phyloP scores from a whole-genome alignment of 306 rosid species.

The Lathyrus tuberosus region DNA sequence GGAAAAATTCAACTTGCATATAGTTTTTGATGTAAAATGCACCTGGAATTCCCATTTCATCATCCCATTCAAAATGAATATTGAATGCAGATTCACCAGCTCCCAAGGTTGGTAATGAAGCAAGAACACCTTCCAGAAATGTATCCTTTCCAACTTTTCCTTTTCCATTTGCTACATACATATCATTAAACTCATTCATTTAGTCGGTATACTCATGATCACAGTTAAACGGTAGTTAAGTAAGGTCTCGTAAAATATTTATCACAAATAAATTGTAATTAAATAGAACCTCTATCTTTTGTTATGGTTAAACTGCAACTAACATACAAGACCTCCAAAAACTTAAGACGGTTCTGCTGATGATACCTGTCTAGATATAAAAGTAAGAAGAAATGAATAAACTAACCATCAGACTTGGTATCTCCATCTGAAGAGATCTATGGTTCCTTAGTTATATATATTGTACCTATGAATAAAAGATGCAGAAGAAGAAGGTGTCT shows the following conservation, averaged over 20 bases:
- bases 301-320: no score
- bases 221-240: no score
- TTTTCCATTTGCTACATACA: conserved; percentile 47
- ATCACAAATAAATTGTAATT: no score
- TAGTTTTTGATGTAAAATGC: conserved; percentile 70
- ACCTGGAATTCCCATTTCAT: conserved; percentile 60
- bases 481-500: conserved; percentile 3
- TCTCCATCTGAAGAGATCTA: conserved; percentile 44
- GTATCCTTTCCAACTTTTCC: conserved; percentile 64
- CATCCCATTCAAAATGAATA: conserved; percentile 63
- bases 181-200: neutral
- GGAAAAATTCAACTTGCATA: conserved; percentile 65
- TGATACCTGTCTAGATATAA: neutral
- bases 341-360: no score
- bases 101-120: conserved; percentile 45
- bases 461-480: conserved; percentile 30
- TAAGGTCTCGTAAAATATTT: no score
- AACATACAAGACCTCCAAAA: no score
- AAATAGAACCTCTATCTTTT: no score
- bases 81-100: conserved; percentile 57
- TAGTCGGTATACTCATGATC: no score
- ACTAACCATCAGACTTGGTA: conserved; percentile 36
- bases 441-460: conserved; percentile 5
- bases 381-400: neutral
- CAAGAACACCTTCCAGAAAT: conserved; percentile 54